Conservation (phyloP, 805 yeast genomes). For the Pichia californica region DNA sequence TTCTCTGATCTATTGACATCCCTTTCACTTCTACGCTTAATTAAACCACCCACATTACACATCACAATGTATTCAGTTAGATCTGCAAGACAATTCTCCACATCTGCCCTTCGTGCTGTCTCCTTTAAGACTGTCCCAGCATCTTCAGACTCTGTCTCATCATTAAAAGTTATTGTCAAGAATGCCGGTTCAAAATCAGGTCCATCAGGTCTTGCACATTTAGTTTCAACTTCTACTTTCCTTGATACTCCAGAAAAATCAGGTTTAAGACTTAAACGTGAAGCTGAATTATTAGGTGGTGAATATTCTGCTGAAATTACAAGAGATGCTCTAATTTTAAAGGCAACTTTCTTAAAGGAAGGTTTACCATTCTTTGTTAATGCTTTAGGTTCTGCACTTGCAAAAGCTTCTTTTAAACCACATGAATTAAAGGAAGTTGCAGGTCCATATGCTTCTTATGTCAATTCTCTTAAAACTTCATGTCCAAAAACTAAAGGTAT, state of each 20-base stretch:
- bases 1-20: no score
- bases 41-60: background rate
- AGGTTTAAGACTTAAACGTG: constrained; percentile 89
- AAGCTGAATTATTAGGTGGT: constrained; percentile 91
- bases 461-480: constrained; percentile 45
- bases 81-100: constrained; percentile 30
- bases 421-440: constrained; percentile 83
- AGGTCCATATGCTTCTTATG: constrained; percentile 67
- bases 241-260: constrained; percentile 77
- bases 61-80: constrained; percentile 26
- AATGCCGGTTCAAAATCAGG: constrained; percentile 79
- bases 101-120: constrained; percentile 41
- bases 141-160: constrained; percentile 60
- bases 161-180: constrained; percentile 68
- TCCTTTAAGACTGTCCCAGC: constrained; percentile 32
- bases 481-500: constrained; percentile 55
- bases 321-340: constrained; percentile 78
- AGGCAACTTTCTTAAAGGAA: constrained; percentile 77
- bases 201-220: constrained; percentile 78
- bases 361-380: constrained; percentile 89
- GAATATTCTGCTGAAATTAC: constrained; percentile 58
- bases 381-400: constrained; percentile 67
- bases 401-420: constrained; percentile 67
- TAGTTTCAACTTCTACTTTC: constrained; percentile 78
- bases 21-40: no score